These are phyloP conservation scores for Alloascoidea hylecoeti DNA, from an alignment of 805 yeast genomes.

Conservation along the genomic window DNA sequence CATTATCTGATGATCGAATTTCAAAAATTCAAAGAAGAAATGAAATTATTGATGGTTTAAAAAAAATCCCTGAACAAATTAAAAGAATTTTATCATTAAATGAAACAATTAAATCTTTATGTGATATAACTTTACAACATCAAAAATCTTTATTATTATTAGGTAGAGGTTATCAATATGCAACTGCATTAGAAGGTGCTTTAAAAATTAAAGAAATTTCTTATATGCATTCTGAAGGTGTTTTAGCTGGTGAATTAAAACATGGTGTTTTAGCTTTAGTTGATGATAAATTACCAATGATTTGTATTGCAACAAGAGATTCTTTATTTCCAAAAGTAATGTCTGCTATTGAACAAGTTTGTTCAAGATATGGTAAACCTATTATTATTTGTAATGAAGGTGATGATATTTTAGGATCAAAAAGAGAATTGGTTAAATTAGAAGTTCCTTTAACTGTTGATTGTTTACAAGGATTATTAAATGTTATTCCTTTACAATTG, in stretches of 20 bases:
- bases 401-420: constrained; percentile 36
- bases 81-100: constrained; percentile 62
- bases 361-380: constrained; percentile 96
- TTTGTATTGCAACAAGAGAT: constrained; percentile 93
- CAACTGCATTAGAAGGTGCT: constrained; percentile 97
- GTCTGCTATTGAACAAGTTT: constrained; percentile 92
- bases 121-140: constrained; percentile 55
- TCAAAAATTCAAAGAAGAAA: constrained; percentile 63
- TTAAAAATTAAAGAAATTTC: constrained; percentile 96
- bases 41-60: constrained; percentile 79
- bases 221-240: constrained; percentile 98
- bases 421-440: constrained; percentile 30
- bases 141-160: constrained; percentile 81
- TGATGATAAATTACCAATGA: constrained; percentile 85
- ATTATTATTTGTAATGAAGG: constrained; percentile 85
- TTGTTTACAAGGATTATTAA: constrained; percentile 92
- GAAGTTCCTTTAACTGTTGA: constrained; percentile 95
- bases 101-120: constrained; percentile 58
- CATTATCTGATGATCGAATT: constrained; percentile 84
- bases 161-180: constrained; percentile 96
- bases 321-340: constrained; percentile 91
- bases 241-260: constrained; percentile 95
- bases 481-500: constrained; percentile 88
- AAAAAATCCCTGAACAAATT: constrained; percentile 76
- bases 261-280: constrained; percentile 97